Conservation (phyloP, 2,329 filamentous ascomycete genomes). For the Sarocladiaceae sp. region DNA sequence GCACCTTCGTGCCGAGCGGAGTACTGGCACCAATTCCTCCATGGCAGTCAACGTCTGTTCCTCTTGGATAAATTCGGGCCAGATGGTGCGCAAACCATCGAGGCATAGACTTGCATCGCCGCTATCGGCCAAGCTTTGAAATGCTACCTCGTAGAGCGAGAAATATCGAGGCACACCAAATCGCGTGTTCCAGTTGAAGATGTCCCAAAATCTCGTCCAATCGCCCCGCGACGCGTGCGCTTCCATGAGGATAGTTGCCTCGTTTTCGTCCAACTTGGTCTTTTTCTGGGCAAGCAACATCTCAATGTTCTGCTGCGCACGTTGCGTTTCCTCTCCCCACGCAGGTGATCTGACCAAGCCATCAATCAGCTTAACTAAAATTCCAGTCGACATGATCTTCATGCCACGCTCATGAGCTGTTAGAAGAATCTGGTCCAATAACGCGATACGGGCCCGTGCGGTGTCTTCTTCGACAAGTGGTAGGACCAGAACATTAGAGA, state of each 20-base stretch:
- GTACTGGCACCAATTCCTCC: not conserved
- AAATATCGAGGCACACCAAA: slow-evolving; percentile 43
- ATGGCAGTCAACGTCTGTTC: slow-evolving; percentile 46
- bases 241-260: slow-evolving; percentile 37
- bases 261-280: slow-evolving; percentile 33
- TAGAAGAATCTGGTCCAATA: slow-evolving; percentile 39
- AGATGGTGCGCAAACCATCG: slow-evolving; percentile 45
- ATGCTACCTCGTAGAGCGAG: slow-evolving; percentile 53
- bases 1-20: slow-evolving; percentile 36
- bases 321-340: slow-evolving; percentile 27
- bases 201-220: slow-evolving; percentile 56
- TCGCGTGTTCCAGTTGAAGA: slow-evolving; percentile 53
- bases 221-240: slow-evolving; percentile 42
- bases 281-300: slow-evolving; percentile 34
- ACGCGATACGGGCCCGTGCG: slow-evolving; percentile 25
- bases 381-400: slow-evolving; percentile 36
- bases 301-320: slow-evolving; percentile 41
- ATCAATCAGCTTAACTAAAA: slow-evolving; percentile 46
- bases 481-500: slow-evolving; percentile 33
- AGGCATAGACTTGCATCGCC: slow-evolving; percentile 38
- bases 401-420: slow-evolving; percentile 43
- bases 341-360: slow-evolving; percentile 28
- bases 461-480: slow-evolving; percentile 15
- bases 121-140: slow-evolving; percentile 29
- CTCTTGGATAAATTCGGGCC: slow-evolving; percentile 58